Percentiles rank a stretch among this genome's conserved stretches.
phyloP scores from a whole-genome alignment of 768 basidiomycete species.

The Strobilomyces dryophilus region DNA sequence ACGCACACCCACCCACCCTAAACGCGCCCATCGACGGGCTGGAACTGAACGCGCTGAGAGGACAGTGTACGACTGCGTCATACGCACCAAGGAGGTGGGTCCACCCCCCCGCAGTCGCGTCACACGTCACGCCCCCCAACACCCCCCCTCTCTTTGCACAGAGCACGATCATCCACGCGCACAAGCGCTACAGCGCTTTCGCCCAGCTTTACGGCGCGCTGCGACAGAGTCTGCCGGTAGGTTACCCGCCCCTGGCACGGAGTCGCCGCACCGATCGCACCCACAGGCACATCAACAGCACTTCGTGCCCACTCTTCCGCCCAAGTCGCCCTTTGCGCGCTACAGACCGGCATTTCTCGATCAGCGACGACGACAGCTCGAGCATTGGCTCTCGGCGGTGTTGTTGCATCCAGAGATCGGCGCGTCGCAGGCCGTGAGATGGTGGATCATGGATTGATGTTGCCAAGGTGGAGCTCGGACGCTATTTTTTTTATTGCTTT shows the following conservation, averaged over 20 bases:
- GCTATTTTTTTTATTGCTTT: neutral
- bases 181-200: slow-evolving; percentile 68
- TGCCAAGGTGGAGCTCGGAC: neutral
- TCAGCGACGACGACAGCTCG: slow-evolving; percentile 51
- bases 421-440: slow-evolving; percentile 51
- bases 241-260: slow-evolving; percentile 3
- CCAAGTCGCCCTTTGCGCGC: slow-evolving; percentile 63
- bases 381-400: slow-evolving; percentile 63
- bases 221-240: slow-evolving; percentile 49
- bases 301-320: slow-evolving; percentile 57
- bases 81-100: slow-evolving; percentile 55
- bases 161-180: slow-evolving; percentile 60
- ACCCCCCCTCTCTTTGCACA: slow-evolving; percentile 12
- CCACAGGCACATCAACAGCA: slow-evolving; percentile 41
- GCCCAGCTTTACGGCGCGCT: slow-evolving; percentile 48
- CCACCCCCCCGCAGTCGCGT: too few species aligned
- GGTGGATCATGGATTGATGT: slow-evolving; percentile 52
- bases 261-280: neutral
- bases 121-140: neutral
- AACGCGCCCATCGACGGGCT: too few species aligned
- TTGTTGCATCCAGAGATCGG: slow-evolving; percentile 71
- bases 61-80: slow-evolving; percentile 65
- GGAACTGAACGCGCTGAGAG: neutral
- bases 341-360: slow-evolving; percentile 69
- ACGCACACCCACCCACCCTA: slow-evolving; percentile 10